phyloP scores from a whole-genome alignment of 148 eudicot genomes.

The Pouteria glomerata region DNA sequence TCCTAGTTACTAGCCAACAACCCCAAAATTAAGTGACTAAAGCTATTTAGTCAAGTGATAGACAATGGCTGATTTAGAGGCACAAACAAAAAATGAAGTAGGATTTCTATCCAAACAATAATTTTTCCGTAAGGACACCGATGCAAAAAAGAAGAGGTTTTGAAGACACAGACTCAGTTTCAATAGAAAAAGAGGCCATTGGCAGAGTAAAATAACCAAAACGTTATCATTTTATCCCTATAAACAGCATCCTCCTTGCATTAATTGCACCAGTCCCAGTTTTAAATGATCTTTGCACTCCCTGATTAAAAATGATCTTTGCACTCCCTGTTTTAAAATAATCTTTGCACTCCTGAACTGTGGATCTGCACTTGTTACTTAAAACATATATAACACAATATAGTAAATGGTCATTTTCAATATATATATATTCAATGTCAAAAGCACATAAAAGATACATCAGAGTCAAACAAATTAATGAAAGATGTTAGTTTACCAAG shows the following conservation, averaged over 20 bases:
- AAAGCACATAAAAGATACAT: background rate
- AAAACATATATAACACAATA: background rate
- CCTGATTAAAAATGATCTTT: too few species aligned
- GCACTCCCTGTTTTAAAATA: background rate
- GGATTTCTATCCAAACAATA: background rate
- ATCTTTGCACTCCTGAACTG: background rate
- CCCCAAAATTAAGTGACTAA: background rate
- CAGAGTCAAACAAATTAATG: conserved; percentile 6
- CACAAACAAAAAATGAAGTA: background rate
- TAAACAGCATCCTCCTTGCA: background rate
- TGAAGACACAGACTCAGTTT: background rate
- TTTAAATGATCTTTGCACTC: too few species aligned
- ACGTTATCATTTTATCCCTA: background rate
- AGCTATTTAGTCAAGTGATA: background rate
- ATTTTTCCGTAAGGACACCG: background rate
- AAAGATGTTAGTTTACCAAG: conserved; percentile 50
- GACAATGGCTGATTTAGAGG: background rate
- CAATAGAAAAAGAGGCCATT: background rate
- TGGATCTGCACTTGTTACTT: background rate
- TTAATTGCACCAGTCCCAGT: background rate
- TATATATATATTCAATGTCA: background rate
- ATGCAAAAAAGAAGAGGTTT: too few species aligned
- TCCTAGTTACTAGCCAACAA: background rate
- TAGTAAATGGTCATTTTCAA: background rate
- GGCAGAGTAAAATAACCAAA: background rate